These are phyloP conservation scores for Fusarium sp. DNA, from an alignment of 2,329 filamentous ascomycete species.

Conservation along the genomic window DNA sequence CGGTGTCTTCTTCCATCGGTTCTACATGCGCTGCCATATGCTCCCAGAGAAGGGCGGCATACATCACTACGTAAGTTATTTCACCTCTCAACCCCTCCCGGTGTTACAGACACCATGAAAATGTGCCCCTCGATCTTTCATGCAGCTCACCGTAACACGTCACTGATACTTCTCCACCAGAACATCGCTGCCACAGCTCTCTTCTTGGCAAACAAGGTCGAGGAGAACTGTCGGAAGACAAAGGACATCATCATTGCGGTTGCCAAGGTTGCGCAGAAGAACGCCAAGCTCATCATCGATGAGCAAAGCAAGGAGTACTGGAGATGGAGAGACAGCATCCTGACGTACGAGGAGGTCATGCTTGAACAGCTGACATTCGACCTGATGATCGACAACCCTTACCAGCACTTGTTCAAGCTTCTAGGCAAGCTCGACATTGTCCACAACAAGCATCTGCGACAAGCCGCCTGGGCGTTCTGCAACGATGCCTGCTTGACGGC, in stretches of 20 bases:
- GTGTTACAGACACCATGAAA: background rate
- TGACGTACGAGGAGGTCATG: constrained; percentile 91
- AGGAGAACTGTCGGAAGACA: constrained; percentile 96
- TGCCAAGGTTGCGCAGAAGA: constrained; percentile 93
- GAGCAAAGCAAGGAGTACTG: constrained; percentile 99
- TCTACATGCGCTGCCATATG: constrained; percentile 90
- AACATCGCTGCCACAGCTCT: constrained; percentile 88
- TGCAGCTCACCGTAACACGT: background rate
- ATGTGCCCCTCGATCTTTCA: background rate
- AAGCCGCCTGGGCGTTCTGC: constrained; percentile 91
- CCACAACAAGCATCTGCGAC: constrained; percentile 81
- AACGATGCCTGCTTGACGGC: constrained; percentile 89
- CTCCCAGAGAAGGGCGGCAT: constrained; percentile 76
- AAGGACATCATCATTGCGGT: constrained; percentile 94
- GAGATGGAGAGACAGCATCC: constrained; percentile 94
- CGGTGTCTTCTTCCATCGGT: constrained; percentile 92
- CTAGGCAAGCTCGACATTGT: constrained; percentile 75
- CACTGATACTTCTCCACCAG: constrained; percentile 50
- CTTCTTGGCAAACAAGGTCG: constrained; percentile 95
- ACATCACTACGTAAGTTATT: constrained; percentile 80
- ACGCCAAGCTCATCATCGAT: constrained; percentile 86
- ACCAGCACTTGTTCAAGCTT: constrained; percentile 82
- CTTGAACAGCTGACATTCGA: constrained; percentile 94
- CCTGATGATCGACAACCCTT: constrained; percentile 86
- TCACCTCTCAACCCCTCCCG: background rate